Base-by-base conservation (phyloP, 2,329 filamentous ascomycete genomes). In the Venturia oleaginea region DNA sequence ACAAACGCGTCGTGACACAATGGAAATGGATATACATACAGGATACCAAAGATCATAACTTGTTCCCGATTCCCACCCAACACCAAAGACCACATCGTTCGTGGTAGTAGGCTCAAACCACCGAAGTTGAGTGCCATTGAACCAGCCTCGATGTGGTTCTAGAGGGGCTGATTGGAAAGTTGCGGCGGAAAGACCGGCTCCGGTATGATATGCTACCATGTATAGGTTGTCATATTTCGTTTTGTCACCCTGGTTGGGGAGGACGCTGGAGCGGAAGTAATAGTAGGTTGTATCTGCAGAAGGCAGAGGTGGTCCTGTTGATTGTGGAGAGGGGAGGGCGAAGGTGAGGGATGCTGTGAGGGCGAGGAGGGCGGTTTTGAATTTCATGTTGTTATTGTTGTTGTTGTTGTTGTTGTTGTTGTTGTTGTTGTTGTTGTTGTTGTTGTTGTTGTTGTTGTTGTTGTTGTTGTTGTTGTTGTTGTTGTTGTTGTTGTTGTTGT, bases 171-270 rank as follows among this genome's bases (percentile, higher is more conserved):
- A 46, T 4, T 69, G 68, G 19, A 78, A 69, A 4, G 76, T 74
- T 11, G 74, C 75, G 65, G 76, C 76, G 38, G 72, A 74, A 34
- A 73, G 64, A 17, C 74, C 76, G n/a, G 76, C 76, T 22, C 73
- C 74, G n/a, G 74, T 76, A 69, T 77, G 76, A 67, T 76, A 78
- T 43, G 70, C 68, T 34, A 71, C 71, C 34, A 77, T 69, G 37
- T 73, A 77, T 63, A 76, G 72, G 66, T 73, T 64, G 67, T 76
- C 75, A 67, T 75, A 71, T 1, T 69, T 59, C 0, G 67, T 27
- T 59, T 71, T 69, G 27, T 57, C 19, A 5, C 15, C 17, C 30
- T 57, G 51, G 17, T 57, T 22, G 19, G 51, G 51, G 5, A 57
- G 51, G 30, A 57, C 30, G 51, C 51, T 57, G 27, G 51, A 19